Conservation (phyloP, 2,329 filamentous ascomycete species). For the Bimuria novae-zelandiae region DNA sequence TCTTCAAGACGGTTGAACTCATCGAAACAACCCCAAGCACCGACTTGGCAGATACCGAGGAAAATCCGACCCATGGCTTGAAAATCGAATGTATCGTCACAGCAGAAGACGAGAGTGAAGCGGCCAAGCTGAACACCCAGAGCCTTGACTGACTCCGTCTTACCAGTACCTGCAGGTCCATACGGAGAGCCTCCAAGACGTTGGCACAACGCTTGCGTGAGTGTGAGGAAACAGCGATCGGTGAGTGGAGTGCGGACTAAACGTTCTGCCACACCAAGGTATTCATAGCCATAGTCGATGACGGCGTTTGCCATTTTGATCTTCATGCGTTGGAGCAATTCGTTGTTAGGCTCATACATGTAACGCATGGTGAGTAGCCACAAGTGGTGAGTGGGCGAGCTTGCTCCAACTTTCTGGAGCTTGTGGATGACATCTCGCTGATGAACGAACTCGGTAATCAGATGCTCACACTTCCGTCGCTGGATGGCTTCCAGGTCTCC, state of each 20-base stretch:
- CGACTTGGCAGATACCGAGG: constrained; percentile 97
- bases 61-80: constrained; percentile 99
- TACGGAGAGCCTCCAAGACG: constrained; percentile 95
- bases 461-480: constrained; percentile 95
- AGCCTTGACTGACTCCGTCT: constrained; percentile 98
- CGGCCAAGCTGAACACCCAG: constrained; percentile 94
- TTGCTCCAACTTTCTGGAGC: constrained; percentile 75
- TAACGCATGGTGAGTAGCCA: constrained; percentile 99
- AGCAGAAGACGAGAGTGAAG: constrained; percentile 98
- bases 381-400: constrained; percentile 77
- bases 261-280: constrained; percentile 92
- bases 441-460: constrained; percentile 98
- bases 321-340: constrained; percentile 78
- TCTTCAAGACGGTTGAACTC: constrained; percentile 99
- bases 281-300: constrained; percentile 96
- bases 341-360: constrained; percentile 80
- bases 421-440: constrained; percentile 93
- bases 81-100: constrained; percentile 99
- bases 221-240: constrained; percentile 96
- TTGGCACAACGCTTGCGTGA: constrained; percentile 94
- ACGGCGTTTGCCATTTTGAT: constrained; percentile 97
- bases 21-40: constrained; percentile 99
- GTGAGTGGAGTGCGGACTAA: constrained; percentile 96
- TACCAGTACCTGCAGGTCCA: constrained; percentile 95
- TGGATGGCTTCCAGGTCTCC: constrained; percentile 85